A percentile compares a stretch with the other conserved stretches of the same genome.
Conservation (phyloP, 2,329 filamentous ascomycete species). For the Pseudogymnoascus sp. region DNA sequence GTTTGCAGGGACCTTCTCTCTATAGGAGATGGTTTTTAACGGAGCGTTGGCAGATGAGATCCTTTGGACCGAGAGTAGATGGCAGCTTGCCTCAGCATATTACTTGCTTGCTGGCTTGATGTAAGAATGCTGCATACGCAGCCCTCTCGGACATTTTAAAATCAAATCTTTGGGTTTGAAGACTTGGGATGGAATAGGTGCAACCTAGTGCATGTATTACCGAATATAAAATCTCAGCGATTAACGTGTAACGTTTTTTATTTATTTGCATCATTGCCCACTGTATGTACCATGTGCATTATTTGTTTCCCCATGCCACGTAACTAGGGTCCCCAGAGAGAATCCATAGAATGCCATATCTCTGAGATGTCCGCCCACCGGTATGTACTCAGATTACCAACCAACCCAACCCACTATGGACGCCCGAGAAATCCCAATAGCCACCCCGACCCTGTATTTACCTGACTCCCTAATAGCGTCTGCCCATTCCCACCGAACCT, state of each 20-base stretch:
- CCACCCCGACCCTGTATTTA: neutral
- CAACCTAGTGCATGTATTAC: neutral
- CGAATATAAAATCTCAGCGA: neutral
- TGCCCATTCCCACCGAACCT: neutral
- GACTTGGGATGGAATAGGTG: neutral
- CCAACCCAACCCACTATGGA: neutral
- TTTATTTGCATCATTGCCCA: neutral
- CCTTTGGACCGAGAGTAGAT: constrained; percentile 4
- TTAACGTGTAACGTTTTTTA: neutral
- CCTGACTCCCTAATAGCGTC: neutral
- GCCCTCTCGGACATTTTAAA: neutral
- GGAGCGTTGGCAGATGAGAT: constrained; percentile 57
- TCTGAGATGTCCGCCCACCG: neutral
- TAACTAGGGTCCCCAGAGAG: neutral
- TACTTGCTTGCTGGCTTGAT: constrained; percentile 2
- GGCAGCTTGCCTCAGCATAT: constrained; percentile 1
- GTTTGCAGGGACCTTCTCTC: constrained; percentile 63
- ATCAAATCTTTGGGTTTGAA: neutral
- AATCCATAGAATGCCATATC: neutral
- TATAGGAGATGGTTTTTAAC: constrained; percentile 66
- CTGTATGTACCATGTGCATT: constrained; percentile 1
- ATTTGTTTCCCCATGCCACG: neutral
- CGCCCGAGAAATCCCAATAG: neutral
- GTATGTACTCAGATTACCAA: neutral
- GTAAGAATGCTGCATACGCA: neutral